Conservation (phyloP, 441 rosid species). For the Dalechampia spathulata region DNA sequence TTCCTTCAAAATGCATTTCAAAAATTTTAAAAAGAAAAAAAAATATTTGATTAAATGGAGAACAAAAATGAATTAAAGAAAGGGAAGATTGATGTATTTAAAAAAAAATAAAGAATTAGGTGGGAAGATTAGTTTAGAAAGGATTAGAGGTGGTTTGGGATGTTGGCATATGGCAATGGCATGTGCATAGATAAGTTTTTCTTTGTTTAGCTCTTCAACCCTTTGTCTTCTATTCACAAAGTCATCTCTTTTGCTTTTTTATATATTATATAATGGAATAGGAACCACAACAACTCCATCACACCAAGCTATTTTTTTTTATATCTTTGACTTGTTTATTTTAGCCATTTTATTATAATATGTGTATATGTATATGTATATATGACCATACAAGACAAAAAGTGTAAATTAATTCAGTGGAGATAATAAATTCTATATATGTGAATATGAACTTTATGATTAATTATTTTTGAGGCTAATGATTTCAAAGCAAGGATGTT, state of each 20-base stretch:
- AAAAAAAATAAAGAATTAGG: too few relatives aligned
- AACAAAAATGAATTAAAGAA: too few relatives aligned
- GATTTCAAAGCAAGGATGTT: not conserved
- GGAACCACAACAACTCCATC: conserved; percentile 24
- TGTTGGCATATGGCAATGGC: too few relatives aligned
- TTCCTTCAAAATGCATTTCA: too few relatives aligned
- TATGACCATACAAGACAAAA: conserved; percentile 10
- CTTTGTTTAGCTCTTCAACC: too few relatives aligned
- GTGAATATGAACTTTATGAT: not conserved
- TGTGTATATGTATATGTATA: not conserved
- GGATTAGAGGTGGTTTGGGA: too few relatives aligned
- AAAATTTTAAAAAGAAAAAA: too few relatives aligned
- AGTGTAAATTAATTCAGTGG: conserved; percentile 1
- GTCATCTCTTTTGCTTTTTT: not conserved
- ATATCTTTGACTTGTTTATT: conserved; percentile 1
- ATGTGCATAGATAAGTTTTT: too few relatives aligned
- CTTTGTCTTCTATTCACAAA: conserved; percentile 8
- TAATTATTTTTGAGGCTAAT: not conserved
- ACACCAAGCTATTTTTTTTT: conserved; percentile 1
- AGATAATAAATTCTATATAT: not conserved
- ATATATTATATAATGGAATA: not conserved
- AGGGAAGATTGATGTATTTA: too few relatives aligned
- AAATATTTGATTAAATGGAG: too few relatives aligned
- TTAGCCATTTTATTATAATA: not conserved
- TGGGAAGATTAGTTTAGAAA: too few relatives aligned